These are phyloP conservation scores for Ophiostoma fasciatum DNA, from an alignment of 2,329 filamentous ascomycete genomes.

Conservation along the genomic window DNA sequence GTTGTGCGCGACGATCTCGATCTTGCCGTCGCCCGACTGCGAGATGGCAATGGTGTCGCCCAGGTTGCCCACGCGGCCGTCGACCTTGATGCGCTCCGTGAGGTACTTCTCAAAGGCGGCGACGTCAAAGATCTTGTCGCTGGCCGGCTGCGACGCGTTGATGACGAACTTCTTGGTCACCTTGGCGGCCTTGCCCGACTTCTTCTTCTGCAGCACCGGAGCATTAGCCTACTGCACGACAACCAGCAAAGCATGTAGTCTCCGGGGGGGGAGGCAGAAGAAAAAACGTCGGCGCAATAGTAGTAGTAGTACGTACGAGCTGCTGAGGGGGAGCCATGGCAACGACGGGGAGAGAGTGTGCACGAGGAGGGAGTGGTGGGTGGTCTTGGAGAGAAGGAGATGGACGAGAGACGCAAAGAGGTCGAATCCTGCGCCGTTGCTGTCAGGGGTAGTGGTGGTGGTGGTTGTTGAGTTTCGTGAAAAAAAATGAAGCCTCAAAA, in stretches of 20 bases:
- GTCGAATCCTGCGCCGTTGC: slow-evolving; percentile 68
- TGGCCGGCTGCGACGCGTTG: slow-evolving; percentile 95
- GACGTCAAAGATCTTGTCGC: slow-evolving; percentile 99
- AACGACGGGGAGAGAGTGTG: no score
- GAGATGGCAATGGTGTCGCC: slow-evolving; percentile 84
- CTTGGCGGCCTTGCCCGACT: slow-evolving; percentile 54
- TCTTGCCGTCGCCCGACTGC: slow-evolving; percentile 89
- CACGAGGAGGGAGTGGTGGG: no score
- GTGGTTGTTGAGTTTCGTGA: slow-evolving; percentile 9
- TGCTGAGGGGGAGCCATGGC: no score
- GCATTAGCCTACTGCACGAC: slow-evolving; percentile 92
- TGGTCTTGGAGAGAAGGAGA: background rate
- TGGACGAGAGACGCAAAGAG: slow-evolving; percentile 35
- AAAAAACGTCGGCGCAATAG: no score
- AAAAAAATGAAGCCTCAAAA: slow-evolving; percentile 5
- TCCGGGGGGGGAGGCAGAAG: background rate
- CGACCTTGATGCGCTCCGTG: slow-evolving; percentile 99
- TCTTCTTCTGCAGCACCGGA: slow-evolving; percentile 53
- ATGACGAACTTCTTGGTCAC: slow-evolving; percentile 96
- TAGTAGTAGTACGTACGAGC: no score
- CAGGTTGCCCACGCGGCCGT: slow-evolving; percentile 95
- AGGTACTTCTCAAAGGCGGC: slow-evolving; percentile 99
- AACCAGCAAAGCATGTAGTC: slow-evolving; percentile 82
- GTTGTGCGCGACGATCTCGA: slow-evolving; percentile 94
- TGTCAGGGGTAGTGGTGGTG: slow-evolving; percentile 4